Percentiles rank a stretch among this genome's conserved stretches.
Evolutionary conservation across 805 yeast genomes (phyloP).

Genomic region (Zygosaccharomyces rouxii): DNA sequence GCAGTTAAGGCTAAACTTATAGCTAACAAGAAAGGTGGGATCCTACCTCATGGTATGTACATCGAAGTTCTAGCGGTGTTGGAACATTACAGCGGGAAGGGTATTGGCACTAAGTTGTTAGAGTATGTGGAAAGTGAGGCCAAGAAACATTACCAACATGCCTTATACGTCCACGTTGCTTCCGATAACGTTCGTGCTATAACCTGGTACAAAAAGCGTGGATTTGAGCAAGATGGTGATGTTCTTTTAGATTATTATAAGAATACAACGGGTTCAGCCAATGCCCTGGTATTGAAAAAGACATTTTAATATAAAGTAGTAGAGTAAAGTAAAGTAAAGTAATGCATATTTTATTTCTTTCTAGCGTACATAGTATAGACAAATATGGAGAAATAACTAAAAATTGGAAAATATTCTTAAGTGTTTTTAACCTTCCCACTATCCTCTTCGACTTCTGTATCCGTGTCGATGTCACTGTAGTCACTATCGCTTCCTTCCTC

Average conservation of each 20-base stretch:
- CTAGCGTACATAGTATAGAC: constrained; percentile 6
- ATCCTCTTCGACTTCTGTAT: constrained; percentile 35
- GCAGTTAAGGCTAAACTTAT: constrained; percentile 57
- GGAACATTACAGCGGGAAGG: constrained; percentile 54
- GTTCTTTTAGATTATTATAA: constrained; percentile 43
- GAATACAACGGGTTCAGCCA: constrained; percentile 17
- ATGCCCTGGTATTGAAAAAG: constrained; percentile 23
- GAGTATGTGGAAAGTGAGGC: constrained; percentile 55
- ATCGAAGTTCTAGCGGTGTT: constrained; percentile 67
- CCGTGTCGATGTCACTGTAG: constrained; percentile 36
- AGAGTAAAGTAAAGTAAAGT: background rate
- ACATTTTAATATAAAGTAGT: background rate
- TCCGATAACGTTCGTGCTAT: constrained; percentile 40
- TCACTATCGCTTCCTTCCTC: constrained; percentile 42
- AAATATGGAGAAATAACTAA: background rate
- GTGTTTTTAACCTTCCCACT: constrained; percentile 1
- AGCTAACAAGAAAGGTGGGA: constrained; percentile 37
- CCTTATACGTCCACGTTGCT: constrained; percentile 50
- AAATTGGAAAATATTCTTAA: background rate
- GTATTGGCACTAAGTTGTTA: constrained; percentile 59
- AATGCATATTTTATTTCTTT: constrained; percentile 6
- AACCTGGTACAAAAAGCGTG: constrained; percentile 49
- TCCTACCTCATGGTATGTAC: constrained; percentile 51
- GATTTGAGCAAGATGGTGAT: constrained; percentile 42
- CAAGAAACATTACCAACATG: constrained; percentile 39